A percentile compares a stretch with the other conserved stretches of the same genome.
These are phyloP conservation scores for Bifiguratus adelaidae DNA, from an alignment of 192 early-diverging fungal species.

Conservation along the genomic window DNA sequence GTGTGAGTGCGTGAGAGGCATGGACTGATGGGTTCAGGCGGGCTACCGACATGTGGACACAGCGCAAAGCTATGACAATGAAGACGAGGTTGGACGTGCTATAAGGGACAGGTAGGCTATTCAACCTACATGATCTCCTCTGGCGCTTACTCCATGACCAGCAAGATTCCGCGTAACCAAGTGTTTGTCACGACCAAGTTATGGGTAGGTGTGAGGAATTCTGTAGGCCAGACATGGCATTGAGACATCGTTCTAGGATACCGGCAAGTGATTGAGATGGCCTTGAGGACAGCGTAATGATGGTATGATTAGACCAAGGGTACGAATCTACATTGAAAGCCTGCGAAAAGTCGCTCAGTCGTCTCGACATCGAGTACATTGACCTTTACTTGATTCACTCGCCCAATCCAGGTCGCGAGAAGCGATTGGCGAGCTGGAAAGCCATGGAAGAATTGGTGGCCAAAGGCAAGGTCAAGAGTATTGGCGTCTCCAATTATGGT, in stretches of 20 bases:
- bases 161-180: conserved; percentile 34
- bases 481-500: conserved; percentile 46
- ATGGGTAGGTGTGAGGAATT: conserved; percentile 3
- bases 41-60: conserved; percentile 46
- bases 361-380: conserved; percentile 40
- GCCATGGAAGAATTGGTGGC: conserved; percentile 35
- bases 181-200: conserved; percentile 57
- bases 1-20: neutral
- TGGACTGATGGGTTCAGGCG: conserved; percentile 9
- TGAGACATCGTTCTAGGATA: too few relatives aligned
- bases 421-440: conserved; percentile 31
- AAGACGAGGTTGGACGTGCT: conserved; percentile 26
- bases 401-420: conserved; percentile 33
- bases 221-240: too few relatives aligned
- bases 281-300: too few relatives aligned
- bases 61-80: conserved; percentile 23
- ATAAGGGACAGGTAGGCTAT: conserved; percentile 21
- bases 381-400: conserved; percentile 55
- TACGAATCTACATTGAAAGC: conserved; percentile 32
- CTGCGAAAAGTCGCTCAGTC: conserved; percentile 35
- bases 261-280: too few relatives aligned
- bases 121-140: neutral
- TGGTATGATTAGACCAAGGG: conserved; percentile 43
- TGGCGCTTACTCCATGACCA: neutral
- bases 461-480: conserved; percentile 36